A percentile compares a stretch with the other conserved stretches of the same genome.
phyloP scores from a whole-genome alignment of 257 asterid species.

The Solanum megistacrolobum region DNA sequence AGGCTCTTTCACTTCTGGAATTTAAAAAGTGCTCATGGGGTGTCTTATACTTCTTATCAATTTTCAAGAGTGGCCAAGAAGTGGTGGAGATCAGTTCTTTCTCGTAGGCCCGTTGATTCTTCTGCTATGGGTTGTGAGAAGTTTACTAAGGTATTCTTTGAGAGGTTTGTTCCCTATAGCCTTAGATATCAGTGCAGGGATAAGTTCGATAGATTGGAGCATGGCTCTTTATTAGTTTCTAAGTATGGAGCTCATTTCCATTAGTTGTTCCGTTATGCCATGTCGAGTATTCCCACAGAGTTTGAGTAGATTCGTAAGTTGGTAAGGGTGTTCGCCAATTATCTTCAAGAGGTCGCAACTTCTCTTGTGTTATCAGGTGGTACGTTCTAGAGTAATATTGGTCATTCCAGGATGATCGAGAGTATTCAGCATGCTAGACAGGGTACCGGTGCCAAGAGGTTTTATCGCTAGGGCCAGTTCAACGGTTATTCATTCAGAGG shows the following conservation, averaged over 20 bases:
- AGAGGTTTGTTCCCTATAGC: not conserved
- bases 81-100: not conserved
- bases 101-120: not conserved
- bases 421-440: not conserved
- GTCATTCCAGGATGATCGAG: not conserved
- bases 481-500: not conserved
- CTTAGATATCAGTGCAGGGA: not conserved
- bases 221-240: not conserved
- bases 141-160: not conserved
- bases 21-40: not conserved
- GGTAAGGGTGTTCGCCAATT: not conserved
- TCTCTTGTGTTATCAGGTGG: not conserved
- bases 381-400: not conserved
- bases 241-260: not conserved
- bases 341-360: not conserved
- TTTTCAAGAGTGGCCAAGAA: not conserved
- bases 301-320: not conserved
- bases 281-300: not conserved
- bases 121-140: not conserved
- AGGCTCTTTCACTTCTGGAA: too few relatives aligned
- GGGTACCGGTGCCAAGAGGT: not conserved
- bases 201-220: not conserved
- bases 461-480: too few relatives aligned
- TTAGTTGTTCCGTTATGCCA: not conserved
- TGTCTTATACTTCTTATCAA: not conserved